Evolutionary conservation across 2,329 filamentous ascomycete species (phyloP).

Genomic region (Talaromyces sp.): DNA sequence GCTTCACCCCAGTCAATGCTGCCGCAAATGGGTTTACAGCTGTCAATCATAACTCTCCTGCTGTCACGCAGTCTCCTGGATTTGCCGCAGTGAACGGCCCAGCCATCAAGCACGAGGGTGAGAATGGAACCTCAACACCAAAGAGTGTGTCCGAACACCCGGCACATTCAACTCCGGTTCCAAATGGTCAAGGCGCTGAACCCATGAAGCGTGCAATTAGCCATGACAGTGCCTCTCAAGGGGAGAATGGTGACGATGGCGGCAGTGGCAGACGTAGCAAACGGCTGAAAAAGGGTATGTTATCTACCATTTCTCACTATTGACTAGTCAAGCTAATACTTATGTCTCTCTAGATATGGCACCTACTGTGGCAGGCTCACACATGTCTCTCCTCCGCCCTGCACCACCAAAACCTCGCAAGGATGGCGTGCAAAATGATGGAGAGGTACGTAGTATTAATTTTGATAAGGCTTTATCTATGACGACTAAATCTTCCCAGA

Average conservation of each 20-base stretch:
- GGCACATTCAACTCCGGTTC: conserved; percentile 59
- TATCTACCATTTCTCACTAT: conserved; percentile 13
- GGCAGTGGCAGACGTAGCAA: conserved; percentile 82
- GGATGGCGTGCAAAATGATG: conserved; percentile 58
- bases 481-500: conserved; percentile 52
- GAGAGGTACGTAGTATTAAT: conserved; percentile 53
- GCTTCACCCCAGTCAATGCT: conserved; percentile 75
- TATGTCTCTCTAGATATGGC: conserved; percentile 50
- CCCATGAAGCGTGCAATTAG: conserved; percentile 78
- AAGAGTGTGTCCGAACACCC: conserved; percentile 66
- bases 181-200: conserved; percentile 57
- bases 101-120: conserved; percentile 55
- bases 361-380: conserved; percentile 86
- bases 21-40: conserved; percentile 59
- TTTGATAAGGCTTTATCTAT: conserved; percentile 7
- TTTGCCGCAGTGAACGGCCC: conserved; percentile 47
- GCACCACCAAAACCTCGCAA: conserved; percentile 63
- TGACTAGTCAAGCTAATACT: not conserved
- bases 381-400: conserved; percentile 92
- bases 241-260: conserved; percentile 60
- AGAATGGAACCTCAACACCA: conserved; percentile 61
- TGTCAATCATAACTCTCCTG: conserved; percentile 54
- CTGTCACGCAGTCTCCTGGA: conserved; percentile 58
- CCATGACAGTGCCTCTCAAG: conserved; percentile 52
- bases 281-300: conserved; percentile 79